Base-by-base conservation (phyloP, 495 filamentous ascomycete genomes). In the Viridothelium virens region DNA sequence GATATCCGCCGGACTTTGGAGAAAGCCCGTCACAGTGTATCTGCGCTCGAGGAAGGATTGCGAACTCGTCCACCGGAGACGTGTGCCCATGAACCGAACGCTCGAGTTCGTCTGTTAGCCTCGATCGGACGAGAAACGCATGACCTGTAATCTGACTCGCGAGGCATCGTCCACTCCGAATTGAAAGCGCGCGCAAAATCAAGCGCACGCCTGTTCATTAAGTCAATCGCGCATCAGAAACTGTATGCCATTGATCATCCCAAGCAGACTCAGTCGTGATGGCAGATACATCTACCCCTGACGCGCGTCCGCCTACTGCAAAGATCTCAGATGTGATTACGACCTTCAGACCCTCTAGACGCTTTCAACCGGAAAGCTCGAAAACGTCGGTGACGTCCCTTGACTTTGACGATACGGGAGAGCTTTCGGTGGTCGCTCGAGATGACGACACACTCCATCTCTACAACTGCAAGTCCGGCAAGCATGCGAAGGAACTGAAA, bases 351-450 rank as follows among this genome's bases (percentile, higher is more conserved):
- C 77, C 76, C 1, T 65, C 72, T 4, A 70, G 74, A 64, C 72
- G 69, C 47, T 80, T 80, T 73, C 74, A 73, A 63, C 73, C 63
- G 74, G 80, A 69, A 77, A 79, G 73, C 74, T 80, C 64, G 69
- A 81, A 39, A 77, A 85, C 70, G 65, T 82, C 62, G 72, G 83
- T 79, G 61, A 89, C 86, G 1, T 97, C 92, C 3, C 84, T 99
- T 70, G 92, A 97, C 78, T 97, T 96, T 71, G 92, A 97, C 77
- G 92, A 97, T 79, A 87, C 87, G 34, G 94, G 94, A 72, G 91
- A 96, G 69, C 89, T 90, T 47, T 81, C 92, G 48, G 90, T 97
- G 73, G 87, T 92, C 0, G 88, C 90, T 7, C 90, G 91, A 63
- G 88, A 87, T 74, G 95, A 97, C 73, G 92, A 97, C 69, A 94